Percentiles rank a stretch among this genome's conserved stretches.
phyloP scores from a whole-genome alignment of 2,329 filamentous ascomycete genomes.

The Colletotrichum sublineola region DNA sequence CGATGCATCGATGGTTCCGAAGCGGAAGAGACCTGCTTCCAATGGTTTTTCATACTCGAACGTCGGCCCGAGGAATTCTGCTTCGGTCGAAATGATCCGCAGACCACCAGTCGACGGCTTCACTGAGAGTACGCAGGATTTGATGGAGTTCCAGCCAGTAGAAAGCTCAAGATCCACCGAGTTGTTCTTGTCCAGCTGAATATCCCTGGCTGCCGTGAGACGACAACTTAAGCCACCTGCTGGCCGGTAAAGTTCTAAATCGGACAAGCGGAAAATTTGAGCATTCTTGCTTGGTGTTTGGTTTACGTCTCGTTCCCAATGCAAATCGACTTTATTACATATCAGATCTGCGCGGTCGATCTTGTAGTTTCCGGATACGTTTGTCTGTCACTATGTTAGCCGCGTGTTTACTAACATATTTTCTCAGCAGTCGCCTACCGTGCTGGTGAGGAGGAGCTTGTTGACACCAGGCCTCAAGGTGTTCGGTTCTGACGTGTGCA shows the following conservation, averaged over 20 bases:
- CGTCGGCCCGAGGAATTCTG: conserved; percentile 60
- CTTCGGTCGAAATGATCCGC: conserved; percentile 72
- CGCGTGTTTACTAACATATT: neutral
- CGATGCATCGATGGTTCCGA: conserved; percentile 60
- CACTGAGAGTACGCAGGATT: conserved; percentile 70
- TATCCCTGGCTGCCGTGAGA: conserved; percentile 75
- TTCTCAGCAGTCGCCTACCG: conserved; percentile 47
- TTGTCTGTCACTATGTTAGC: conserved; percentile 61
- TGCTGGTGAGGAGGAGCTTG: conserved; percentile 45
- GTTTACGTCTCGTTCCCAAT: conserved; percentile 72
- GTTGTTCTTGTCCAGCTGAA: conserved; percentile 84
- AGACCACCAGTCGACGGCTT: conserved; percentile 76
- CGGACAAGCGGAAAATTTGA: conserved; percentile 69
- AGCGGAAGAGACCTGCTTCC: conserved; percentile 66
- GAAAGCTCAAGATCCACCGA: conserved; percentile 80
- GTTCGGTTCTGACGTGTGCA: conserved; percentile 51
- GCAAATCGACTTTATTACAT: conserved; percentile 73
- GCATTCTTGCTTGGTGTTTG: conserved; percentile 60
- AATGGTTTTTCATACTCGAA: conserved; percentile 62
- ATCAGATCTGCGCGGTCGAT: conserved; percentile 79
- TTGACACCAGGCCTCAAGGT: conserved; percentile 69
- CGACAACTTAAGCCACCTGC: conserved; percentile 76
- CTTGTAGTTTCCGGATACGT: conserved; percentile 79
- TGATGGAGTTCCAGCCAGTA: conserved; percentile 80
- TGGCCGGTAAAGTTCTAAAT: conserved; percentile 81